A percentile compares a stretch with the other conserved stretches of the same genome.
These are phyloP conservation scores for Suillus cothurnatus DNA, from an alignment of 768 basidiomycete genomes.

Conservation along the genomic window DNA sequence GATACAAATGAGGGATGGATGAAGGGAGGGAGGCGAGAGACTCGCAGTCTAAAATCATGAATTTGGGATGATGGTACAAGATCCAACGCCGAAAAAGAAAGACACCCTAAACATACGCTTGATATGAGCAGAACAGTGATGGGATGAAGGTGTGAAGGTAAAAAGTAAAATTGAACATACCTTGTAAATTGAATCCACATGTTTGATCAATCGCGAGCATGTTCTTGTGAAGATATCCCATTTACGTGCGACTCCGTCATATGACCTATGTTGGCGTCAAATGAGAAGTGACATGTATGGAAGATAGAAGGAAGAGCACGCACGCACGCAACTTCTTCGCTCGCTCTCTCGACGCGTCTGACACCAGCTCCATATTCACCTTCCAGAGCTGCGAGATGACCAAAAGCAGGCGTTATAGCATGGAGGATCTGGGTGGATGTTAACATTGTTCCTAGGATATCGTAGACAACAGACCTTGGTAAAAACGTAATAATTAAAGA, in stretches of 20 bases:
- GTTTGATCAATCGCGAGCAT: conserved; percentile 79
- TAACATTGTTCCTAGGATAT: too few species aligned
- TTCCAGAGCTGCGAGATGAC: conserved; percentile 65
- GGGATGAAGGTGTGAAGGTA: not conserved
- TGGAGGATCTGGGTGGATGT: too few species aligned
- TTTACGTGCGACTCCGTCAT: conserved; percentile 85
- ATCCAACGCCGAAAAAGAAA: conserved; percentile 4
- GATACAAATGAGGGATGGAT: not conserved
- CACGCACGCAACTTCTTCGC: conserved; percentile 93
- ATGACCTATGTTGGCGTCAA: conserved; percentile 60
- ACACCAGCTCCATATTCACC: conserved; percentile 92
- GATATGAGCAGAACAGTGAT: not conserved
- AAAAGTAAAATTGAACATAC: conserved; percentile 34
- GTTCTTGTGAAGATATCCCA: conserved; percentile 77
- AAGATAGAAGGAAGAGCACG: conserved; percentile 31
- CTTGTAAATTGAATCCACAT: conserved; percentile 92
- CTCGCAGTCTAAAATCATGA: conserved; percentile 68
- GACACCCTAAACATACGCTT: not conserved
- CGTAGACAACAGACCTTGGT: conserved; percentile 39
- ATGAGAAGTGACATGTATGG: not conserved
- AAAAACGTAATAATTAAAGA: conserved; percentile 78
- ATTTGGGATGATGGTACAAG: conserved; percentile 86
- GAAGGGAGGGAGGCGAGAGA: not conserved
- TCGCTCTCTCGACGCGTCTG: conserved; percentile 81
- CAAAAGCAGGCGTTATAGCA: conserved; percentile 74